Evolutionary conservation across 2,329 filamentous ascomycete species (phyloP).

Genomic region (Zalaria obscura): DNA sequence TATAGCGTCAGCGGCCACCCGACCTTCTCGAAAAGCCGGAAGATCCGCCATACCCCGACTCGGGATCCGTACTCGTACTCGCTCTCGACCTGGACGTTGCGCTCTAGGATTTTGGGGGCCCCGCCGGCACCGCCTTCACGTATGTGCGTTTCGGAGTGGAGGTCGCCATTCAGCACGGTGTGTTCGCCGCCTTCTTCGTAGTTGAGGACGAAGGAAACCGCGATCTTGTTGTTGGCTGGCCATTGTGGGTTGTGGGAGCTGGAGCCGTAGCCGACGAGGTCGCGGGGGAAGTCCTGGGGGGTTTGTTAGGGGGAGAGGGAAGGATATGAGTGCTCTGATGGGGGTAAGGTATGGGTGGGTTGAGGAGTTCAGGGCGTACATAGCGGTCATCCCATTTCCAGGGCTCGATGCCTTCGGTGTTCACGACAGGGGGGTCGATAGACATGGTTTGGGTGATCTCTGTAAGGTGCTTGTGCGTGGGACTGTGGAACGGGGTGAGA

Average conservation of each 20-base stretch:
- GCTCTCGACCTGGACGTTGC: conserved; percentile 30
- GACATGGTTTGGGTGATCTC: too few relatives aligned
- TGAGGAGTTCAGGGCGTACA: background rate
- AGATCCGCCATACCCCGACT: conserved; percentile 35
- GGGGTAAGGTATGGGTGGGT: too few relatives aligned
- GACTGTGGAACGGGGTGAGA: too few relatives aligned
- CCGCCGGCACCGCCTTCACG: conserved; percentile 18
- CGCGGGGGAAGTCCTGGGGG: conserved; percentile 11
- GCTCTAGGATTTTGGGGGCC: conserved; percentile 7
- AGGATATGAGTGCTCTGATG: too few relatives aligned
- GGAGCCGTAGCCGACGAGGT: conserved; percentile 14
- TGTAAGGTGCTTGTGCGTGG: too few relatives aligned
- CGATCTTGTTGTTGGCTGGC: conserved; percentile 29
- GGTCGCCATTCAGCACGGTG: conserved; percentile 24
- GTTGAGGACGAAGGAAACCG: conserved; percentile 32
- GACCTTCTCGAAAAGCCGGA: conserved; percentile 33
- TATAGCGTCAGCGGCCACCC: conserved; percentile 38
- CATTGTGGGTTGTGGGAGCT: conserved; percentile 17
- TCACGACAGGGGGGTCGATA: too few relatives aligned
- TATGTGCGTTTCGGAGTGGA: conserved; percentile 22
- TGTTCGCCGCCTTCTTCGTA: conserved; percentile 31
- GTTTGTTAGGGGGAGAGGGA: too few relatives aligned
- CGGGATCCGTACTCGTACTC: conserved; percentile 40
- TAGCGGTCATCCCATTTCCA: conserved; percentile 2
- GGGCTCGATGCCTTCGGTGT: background rate